Evolutionary conservation across 805 yeast genomes (phyloP), one percentile per base, ranked within the genome.

Genomic region (Geotrichum ghanense): DNA sequence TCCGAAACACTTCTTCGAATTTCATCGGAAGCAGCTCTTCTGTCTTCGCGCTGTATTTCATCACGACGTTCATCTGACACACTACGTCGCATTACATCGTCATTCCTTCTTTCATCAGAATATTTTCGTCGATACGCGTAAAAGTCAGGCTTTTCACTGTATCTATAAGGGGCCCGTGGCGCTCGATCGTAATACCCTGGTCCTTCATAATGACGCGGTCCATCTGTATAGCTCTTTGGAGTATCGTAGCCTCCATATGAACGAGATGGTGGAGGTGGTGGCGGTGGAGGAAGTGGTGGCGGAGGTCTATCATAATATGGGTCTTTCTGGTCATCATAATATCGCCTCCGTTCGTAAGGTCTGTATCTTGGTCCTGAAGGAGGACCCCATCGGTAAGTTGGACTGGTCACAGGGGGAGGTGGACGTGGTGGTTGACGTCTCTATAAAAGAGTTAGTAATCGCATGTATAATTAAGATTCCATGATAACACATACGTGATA

Each of bases 381-480:
- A 31, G 37, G 37, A 6, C 37, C 37, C 37, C 37, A 31, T 31
- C 37, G 12, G 37, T 31, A 31, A 12, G 37, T 31, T 24, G 27
- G 27, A 12, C 27, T 12, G 12, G 27, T 7, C 27, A 7, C 37
- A 31, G 37, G 37, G 37, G 37, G 37, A 19, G 16, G 37, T 6
- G 37, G 37, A 31, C 37, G 37, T 19, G 37, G 37, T 31, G 37
- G 37, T 31, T 31, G 37, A 19, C 37, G 37, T 31, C 37, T 31
- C 37, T 31, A 19, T 7, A 19, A 12, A 9, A 19, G 37, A n/a
- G 37, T 31, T 31, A 31, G 37, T 31, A 19, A 31, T 31, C 16
- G 10, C 19, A 31, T n/a, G n/a, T n/a, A n/a, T n/a, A n/a, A n/a
- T n/a, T n/a, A n/a, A n/a, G 37, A 16, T 7, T 16, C 19, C 10